A percentile compares a stretch with the other conserved stretches of the same genome.
phyloP scores from a whole-genome alignment of 2,329 filamentous ascomycete species.

The Sporothrix pseudoabietina region DNA sequence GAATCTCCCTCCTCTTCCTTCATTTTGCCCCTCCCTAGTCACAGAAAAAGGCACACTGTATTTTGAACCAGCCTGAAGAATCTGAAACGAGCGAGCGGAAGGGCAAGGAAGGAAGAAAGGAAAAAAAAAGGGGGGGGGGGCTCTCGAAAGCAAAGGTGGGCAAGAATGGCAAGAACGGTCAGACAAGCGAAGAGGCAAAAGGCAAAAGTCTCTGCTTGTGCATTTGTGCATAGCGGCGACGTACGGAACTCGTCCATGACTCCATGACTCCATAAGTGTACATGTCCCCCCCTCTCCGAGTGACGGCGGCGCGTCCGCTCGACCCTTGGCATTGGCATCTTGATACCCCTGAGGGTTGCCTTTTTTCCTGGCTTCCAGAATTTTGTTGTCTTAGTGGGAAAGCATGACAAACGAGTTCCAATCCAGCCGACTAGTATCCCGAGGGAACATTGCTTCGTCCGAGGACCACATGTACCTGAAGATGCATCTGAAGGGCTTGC shows the following conservation, averaged over 20 bases:
- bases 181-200: constrained; percentile 6
- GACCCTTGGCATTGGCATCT: background rate
- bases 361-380: background rate
- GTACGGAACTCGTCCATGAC: background rate
- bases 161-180: background rate
- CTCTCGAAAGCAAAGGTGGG: background rate
- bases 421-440: background rate
- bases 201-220: constrained; percentile 5
- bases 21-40: background rate
- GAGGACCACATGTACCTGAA: background rate
- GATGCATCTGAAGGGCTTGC: no score
- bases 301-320: background rate
- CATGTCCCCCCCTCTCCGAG: background rate
- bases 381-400: background rate
- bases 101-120: background rate
- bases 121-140: background rate
- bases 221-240: constrained; percentile 5
- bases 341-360: background rate
- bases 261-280: background rate
- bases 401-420: background rate
- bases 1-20: background rate
- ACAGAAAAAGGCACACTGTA: background rate
- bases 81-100: constrained; percentile 19
- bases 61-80: constrained; percentile 18
- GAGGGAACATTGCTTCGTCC: background rate